Percentiles rank a stretch among this genome's conserved stretches.
Evolutionary conservation across 768 basidiomycete species (phyloP).

Genomic region (Phaeolepiota aurea): DNA sequence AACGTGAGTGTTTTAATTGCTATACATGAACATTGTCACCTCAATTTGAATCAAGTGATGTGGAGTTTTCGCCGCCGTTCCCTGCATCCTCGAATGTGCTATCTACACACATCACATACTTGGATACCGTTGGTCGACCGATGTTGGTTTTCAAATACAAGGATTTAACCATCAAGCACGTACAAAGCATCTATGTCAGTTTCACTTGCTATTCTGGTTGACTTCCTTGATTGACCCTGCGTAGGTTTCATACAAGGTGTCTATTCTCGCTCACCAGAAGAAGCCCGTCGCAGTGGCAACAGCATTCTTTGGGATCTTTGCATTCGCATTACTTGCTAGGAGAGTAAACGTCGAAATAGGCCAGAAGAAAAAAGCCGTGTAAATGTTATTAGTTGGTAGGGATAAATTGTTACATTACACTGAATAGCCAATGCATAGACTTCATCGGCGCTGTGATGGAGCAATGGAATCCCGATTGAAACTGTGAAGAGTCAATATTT

Average conservation of each 20-base stretch:
- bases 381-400: slow-evolving; percentile 15
- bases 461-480: slow-evolving; percentile 24
- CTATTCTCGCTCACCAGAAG: slow-evolving; percentile 71
- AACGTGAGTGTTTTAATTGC: slow-evolving; percentile 46
- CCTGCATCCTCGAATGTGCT: slow-evolving; percentile 50
- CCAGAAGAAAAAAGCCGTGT: slow-evolving; percentile 29
- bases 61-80: slow-evolving; percentile 75
- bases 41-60: slow-evolving; percentile 44
- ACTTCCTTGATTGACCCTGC: slow-evolving; percentile 1
- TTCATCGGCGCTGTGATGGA: neutral
- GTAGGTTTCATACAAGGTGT: slow-evolving; percentile 85
- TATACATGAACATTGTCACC: neutral
- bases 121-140: slow-evolving; percentile 88
- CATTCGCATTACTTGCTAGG: slow-evolving; percentile 31
- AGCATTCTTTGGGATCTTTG: slow-evolving; percentile 64
- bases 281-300: slow-evolving; percentile 77
- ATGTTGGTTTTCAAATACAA: slow-evolving; percentile 65
- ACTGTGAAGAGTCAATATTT: slow-evolving; percentile 33
- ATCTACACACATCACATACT: slow-evolving; percentile 76
- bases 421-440: slow-evolving; percentile 1
- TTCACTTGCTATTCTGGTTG: neutral
- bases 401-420: slow-evolving; percentile 12
- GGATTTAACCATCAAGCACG: slow-evolving; percentile 72
- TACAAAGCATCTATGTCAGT: slow-evolving; percentile 76
- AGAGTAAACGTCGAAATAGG: slow-evolving; percentile 41